Evolutionary conservation across 2,329 filamentous ascomycete species (phyloP), one percentile per base, ranked within the genome.

Genomic region (Sarocladium strictum): DNA sequence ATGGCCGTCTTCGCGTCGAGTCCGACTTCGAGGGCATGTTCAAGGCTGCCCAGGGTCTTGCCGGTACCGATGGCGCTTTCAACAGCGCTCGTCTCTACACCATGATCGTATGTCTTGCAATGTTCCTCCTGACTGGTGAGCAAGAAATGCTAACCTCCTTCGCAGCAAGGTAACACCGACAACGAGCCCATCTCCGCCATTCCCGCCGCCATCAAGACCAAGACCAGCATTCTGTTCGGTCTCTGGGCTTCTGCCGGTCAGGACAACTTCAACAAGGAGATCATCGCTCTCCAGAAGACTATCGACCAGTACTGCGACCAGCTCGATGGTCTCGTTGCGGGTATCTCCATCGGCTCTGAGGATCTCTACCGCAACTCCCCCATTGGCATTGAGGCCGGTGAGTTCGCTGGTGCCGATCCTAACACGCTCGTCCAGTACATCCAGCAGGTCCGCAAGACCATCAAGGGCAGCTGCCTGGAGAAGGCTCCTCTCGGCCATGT

Each of bases 311-410:
- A 90, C 67, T 89, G 89, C 55, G 70, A 73, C 10, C 72, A 77
- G 49, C 84, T 95, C 63, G 78, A 79, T 37, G 74, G 77, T 55
- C 74, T 87, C 17, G 83, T 96, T 41, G 86, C 84, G 55, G 91
- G 89, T 68, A 93, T 96, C 71, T 92, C 89, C 0, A 83, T 96
- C 53, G 91, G 91, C 58, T 88, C 81, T 60, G 91, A 96, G 77
- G 91, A 96, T 68, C 79, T 94, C 41, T 94, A 94, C 78, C 86
- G 89, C 65, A 81, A 79, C 70, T 89, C 89, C 0, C 79, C 81
- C n/a, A 85, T 78, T 10, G 89, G 88, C 55, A 79, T 86, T 57
- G 70, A 75, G 53, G 83, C 83, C 64, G 71, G 81, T 1, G 81
- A 83, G 35, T 81, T 84, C 55, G 68, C 79, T 35, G 90, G 90